phyloP scores from a whole-genome alignment of 2,329 filamentous ascomycete species.

The Aschersonia sp. region DNA sequence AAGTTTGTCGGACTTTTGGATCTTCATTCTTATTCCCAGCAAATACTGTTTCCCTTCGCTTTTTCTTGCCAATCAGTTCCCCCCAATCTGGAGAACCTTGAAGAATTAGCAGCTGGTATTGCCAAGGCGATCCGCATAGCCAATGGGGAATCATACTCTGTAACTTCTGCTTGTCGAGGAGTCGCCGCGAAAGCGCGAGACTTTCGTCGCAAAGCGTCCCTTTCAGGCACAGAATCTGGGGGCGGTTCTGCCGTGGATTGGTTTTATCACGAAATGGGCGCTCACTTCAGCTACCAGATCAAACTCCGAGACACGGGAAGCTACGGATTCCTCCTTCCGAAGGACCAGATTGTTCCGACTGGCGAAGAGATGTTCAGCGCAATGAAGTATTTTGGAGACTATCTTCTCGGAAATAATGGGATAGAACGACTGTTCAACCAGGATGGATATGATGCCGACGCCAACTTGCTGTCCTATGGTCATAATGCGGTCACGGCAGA shows the following conservation, averaged over 20 bases:
- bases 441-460: conserved; percentile 9
- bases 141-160: conserved; percentile 59
- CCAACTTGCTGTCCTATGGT: conserved; percentile 1
- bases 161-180: conserved; percentile 77
- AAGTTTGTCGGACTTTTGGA: conserved; percentile 78
- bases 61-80: conserved; percentile 68
- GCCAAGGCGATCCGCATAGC: conserved; percentile 79
- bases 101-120: conserved; percentile 78
- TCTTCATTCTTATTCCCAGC: conserved; percentile 88
- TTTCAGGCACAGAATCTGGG: conserved; percentile 48
- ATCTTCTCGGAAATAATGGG: conserved; percentile 56
- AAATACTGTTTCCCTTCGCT: conserved; percentile 83
- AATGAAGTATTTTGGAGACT: conserved; percentile 71
- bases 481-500: conserved; percentile 7
- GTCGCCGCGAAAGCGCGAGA: conserved; percentile 31
- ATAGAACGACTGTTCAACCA: conserved; percentile 31
- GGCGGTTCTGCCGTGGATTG: conserved; percentile 86
- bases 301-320: conserved; percentile 87
- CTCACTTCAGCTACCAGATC: conserved; percentile 81
- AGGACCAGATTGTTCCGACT: conserved; percentile 74
- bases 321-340: conserved; percentile 84
- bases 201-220: conserved; percentile 8
- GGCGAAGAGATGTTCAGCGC: conserved; percentile 79
- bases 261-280: conserved; percentile 79
- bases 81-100: conserved; percentile 78